Evolutionary conservation across 2,329 filamentous ascomycete species (phyloP), one percentile per base, ranked within the genome.

Genomic region (Xenosphaeropsis pyriputrescens): DNA sequence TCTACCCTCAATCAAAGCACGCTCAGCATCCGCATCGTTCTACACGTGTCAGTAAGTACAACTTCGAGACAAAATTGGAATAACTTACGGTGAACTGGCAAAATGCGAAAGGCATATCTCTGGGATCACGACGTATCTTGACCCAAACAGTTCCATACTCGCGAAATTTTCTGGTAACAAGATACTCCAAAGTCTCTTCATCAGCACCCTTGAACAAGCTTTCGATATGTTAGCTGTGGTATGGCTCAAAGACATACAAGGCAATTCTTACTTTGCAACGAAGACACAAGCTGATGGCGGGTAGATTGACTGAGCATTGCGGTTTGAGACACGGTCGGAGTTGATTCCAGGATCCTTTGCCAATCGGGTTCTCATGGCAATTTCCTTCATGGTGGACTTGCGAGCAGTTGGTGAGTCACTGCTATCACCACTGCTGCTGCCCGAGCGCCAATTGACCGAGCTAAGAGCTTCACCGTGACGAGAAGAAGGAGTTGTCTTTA

Each of bases 101-200:
- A 45, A 79, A 79, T 0, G 73, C 74, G 48, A 73, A 76, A 0
- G 75, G 75, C 69, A 79, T 76, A 30, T 68, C 61, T 38, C 68
- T 63, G 9, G 41, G 43, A 46, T 79, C 74, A 14, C 75, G 68
- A 29, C 72, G 69, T 41, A 80, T 74, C 58, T 79, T 79, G 43
- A 77, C 67, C 43, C 64, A 79, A 17, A 74, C 69, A 0, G 59
- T 61, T 5, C 75, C 75, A 46, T 61, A 78, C 13, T 58, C 50
- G 14, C 60, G 57, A 51, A 80, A 79, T 14, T 59, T 54, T 6
- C 61, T 56, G 3, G 64, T 70, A 3, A 79, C 63, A 30, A 65
- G 68, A 6, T 58, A 56, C 41, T 72, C 61, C 12, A 79, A 61
- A n/a, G 57, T 57, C 7, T 56, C 49, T 43, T 78, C 72, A 8